These are phyloP conservation scores for Mycosarcoma mackinlayi DNA, from an alignment of 1,284 basidiomycete genomes.

Conservation along the genomic window DNA sequence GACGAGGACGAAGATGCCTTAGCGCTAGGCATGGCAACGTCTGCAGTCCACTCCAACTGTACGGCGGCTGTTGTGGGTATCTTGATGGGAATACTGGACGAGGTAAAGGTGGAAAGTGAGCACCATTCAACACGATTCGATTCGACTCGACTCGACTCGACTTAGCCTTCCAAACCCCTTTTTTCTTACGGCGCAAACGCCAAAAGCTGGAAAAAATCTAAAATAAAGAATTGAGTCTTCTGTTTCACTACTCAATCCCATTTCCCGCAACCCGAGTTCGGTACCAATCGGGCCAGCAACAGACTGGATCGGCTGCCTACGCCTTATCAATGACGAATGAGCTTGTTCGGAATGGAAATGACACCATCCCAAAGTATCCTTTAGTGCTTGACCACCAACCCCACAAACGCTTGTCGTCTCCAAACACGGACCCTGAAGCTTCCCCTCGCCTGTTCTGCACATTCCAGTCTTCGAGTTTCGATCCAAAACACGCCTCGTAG, in stretches of 20 bases:
- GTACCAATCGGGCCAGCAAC: slow-evolving; percentile 4
- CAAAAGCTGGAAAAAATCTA: no score
- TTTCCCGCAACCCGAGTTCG: slow-evolving; percentile 4
- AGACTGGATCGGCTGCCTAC: slow-evolving; percentile 24
- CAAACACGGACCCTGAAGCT: no score
- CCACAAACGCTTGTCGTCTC: no score
- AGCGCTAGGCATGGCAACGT: slow-evolving; percentile 42
- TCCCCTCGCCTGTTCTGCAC: neutral
- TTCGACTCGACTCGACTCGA: no score
- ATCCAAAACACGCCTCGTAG: no score
- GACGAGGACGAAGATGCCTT: slow-evolving; percentile 25
- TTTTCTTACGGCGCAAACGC: no score
- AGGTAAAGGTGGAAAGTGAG: no score
- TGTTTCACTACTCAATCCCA: slow-evolving; percentile 1
- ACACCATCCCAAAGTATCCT: slow-evolving; percentile 34
- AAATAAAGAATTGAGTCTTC: no score
- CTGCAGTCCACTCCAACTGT: no score
- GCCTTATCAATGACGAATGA: slow-evolving; percentile 10
- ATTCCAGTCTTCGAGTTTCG: neutral
- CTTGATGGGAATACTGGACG: no score
- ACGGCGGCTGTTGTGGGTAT: no score
- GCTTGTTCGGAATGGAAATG: slow-evolving; percentile 21
- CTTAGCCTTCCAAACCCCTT: neutral
- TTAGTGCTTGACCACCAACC: slow-evolving; percentile 9
- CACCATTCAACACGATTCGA: no score